Evolutionary conservation across 257 asterid genomes (phyloP).

Genomic region (Salvia rosmarinus): DNA sequence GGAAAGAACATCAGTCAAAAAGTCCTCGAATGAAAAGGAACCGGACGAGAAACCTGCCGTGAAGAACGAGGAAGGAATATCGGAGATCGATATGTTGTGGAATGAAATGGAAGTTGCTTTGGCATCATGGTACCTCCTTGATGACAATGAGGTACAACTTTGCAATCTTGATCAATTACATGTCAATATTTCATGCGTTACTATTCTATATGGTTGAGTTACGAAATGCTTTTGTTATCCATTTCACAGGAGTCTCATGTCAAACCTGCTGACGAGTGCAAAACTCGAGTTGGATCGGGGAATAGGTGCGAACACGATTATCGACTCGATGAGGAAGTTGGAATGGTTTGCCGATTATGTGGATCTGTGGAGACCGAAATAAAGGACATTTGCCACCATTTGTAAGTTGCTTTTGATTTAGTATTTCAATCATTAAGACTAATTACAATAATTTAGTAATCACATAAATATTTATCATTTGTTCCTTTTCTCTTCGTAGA

Average conservation of each 20-base stretch:
- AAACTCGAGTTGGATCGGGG: conserved; percentile 36
- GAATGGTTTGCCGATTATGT: conserved; percentile 76
- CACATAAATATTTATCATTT: not conserved
- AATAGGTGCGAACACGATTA: conserved; percentile 71
- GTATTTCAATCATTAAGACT: not conserved
- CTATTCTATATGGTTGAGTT: not conserved
- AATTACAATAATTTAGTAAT: not conserved
- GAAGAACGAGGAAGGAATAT: conserved; percentile 58
- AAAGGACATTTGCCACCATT: conserved; percentile 85
- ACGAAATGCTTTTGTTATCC: not conserved
- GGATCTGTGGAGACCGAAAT: conserved; percentile 79
- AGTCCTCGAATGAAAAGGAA: conserved; percentile 39
- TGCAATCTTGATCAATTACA: not conserved
- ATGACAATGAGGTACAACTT: conserved; percentile 68
- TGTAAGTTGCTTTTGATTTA: conserved; percentile 54
- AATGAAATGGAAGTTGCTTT: conserved; percentile 93
- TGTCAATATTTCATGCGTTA: not conserved
- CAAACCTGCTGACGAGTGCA: conserved; percentile 40
- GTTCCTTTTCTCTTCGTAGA: conserved; percentile 38
- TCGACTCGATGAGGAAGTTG: conserved; percentile 79
- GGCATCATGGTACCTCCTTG: conserved; percentile 80
- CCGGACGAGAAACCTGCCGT: conserved; percentile 39
- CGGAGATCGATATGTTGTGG: conserved; percentile 90
- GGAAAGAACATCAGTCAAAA: conserved; percentile 76
- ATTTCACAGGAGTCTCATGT: conserved; percentile 50